A percentile compares a stretch with the other conserved stretches of the same genome.
phyloP scores from a whole-genome alignment of 345 rosid species.

The Eutrema heterophyllum region DNA sequence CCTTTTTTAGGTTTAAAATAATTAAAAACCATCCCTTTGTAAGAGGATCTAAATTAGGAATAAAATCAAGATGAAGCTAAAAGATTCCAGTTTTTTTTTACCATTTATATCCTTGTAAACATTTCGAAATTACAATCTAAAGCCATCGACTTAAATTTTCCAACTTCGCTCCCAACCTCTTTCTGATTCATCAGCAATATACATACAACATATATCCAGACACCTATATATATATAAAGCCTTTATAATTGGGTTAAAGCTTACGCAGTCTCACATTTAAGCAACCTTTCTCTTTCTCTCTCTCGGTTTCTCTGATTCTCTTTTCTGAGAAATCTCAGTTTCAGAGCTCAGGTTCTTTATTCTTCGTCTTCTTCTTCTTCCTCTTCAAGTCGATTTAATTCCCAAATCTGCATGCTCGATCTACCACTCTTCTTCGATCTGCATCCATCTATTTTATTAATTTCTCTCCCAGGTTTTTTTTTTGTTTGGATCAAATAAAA shows the following conservation, averaged over 20 bases:
- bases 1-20: neutral
- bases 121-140: neutral
- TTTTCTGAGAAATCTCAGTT: slow-evolving; percentile 37
- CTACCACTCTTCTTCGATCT: slow-evolving; percentile 1
- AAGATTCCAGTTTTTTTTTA: neutral
- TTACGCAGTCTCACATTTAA: slow-evolving; percentile 37
- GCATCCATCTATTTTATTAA: neutral
- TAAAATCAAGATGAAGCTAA: neutral
- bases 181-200: slow-evolving; percentile 20
- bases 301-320: slow-evolving; percentile 17
- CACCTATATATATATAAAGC: slow-evolving; percentile 23
- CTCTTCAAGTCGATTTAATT: slow-evolving; percentile 8
- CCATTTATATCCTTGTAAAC: neutral
- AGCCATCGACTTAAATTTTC: slow-evolving; percentile 30
- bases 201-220: neutral
- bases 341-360: slow-evolving; percentile 42
- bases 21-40: neutral
- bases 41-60: neutral
- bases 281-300: slow-evolving; percentile 24
- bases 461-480: neutral
- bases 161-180: slow-evolving; percentile 33
- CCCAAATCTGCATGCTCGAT: slow-evolving; percentile 29
- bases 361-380: slow-evolving; percentile 24
- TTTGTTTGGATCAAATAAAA: neutral
- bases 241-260: slow-evolving; percentile 30